These are phyloP conservation scores for Monosporascus cannonballus DNA, from an alignment of 2,329 filamentous ascomycete species.

Conservation along the genomic window DNA sequence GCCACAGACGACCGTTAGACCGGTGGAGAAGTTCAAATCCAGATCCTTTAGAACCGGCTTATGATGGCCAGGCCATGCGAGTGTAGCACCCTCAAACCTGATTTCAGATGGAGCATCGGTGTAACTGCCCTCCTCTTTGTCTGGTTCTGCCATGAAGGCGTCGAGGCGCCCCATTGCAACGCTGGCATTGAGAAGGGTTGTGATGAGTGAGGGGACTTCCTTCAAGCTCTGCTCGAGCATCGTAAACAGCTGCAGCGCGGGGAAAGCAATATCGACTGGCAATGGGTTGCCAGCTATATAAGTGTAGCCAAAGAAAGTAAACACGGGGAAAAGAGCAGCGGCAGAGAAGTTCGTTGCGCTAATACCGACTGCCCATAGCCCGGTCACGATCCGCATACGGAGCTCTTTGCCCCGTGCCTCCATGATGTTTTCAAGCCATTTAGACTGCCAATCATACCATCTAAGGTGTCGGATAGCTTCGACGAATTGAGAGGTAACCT, in stretches of 20 bases:
- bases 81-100: constrained; percentile 59
- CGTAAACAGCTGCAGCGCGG: constrained; percentile 73
- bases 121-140: constrained; percentile 53
- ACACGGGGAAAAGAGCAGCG: constrained; percentile 70
- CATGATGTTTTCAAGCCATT: constrained; percentile 67
- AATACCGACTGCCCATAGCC: constrained; percentile 57
- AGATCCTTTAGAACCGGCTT: constrained; percentile 44
- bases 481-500: constrained; percentile 79
- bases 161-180: constrained; percentile 79
- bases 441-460: constrained; percentile 77
- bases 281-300: constrained; percentile 61
- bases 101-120: constrained; percentile 35
- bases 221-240: constrained; percentile 69
- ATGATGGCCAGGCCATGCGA: constrained; percentile 70
- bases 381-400: constrained; percentile 56
- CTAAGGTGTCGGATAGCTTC: constrained; percentile 76
- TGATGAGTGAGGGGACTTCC: constrained; percentile 70
- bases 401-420: constrained; percentile 63
- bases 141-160: constrained; percentile 78
- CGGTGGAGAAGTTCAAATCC: constrained; percentile 38
- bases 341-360: constrained; percentile 64
- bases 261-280: constrained; percentile 78
- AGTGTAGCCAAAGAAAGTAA: constrained; percentile 78
- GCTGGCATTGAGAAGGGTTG: constrained; percentile 72
- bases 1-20: constrained; percentile 51